These are phyloP conservation scores for Yamadazyma aaseri DNA, from an alignment of 1,139 yeast genomes.

Conservation along the genomic window DNA sequence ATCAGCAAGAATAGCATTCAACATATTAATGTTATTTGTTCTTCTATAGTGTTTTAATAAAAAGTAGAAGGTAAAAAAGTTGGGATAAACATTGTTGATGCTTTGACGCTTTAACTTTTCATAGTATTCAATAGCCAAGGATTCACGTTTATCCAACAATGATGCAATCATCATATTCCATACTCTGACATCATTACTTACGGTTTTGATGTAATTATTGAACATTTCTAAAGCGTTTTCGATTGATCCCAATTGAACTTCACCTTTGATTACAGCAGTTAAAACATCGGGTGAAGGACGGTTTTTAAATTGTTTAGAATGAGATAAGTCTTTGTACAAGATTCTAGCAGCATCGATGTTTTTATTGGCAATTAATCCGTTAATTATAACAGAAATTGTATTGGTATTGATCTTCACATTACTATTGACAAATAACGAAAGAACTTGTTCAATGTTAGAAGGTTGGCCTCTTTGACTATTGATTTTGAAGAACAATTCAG, in stretches of 20 bases:
- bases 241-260: conserved; percentile 50
- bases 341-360: conserved; percentile 54
- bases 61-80: conserved; percentile 57
- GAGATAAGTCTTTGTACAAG: conserved; percentile 34
- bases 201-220: conserved; percentile 34
- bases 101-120: conserved; percentile 24
- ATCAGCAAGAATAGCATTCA: conserved; percentile 39
- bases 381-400: conserved; percentile 55
- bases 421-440: conserved; percentile 41
- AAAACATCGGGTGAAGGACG: conserved; percentile 41
- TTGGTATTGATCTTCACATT: conserved; percentile 48
- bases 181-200: conserved; percentile 38
- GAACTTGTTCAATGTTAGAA: conserved; percentile 42
- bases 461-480: conserved; percentile 42
- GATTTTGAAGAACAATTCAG: conserved; percentile 55
- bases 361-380: conserved; percentile 52
- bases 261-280: conserved; percentile 60
- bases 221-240: conserved; percentile 50
- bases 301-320: conserved; percentile 28
- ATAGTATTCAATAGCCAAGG: conserved; percentile 43
- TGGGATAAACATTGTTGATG: conserved; percentile 35
- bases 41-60: conserved; percentile 45
- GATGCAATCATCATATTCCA: conserved; percentile 65
- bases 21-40: conserved; percentile 27
- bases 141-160: conserved; percentile 34